Conservation (phyloP, 1,139 yeast genomes). For the Magnusiomyces clavatus region DNA sequence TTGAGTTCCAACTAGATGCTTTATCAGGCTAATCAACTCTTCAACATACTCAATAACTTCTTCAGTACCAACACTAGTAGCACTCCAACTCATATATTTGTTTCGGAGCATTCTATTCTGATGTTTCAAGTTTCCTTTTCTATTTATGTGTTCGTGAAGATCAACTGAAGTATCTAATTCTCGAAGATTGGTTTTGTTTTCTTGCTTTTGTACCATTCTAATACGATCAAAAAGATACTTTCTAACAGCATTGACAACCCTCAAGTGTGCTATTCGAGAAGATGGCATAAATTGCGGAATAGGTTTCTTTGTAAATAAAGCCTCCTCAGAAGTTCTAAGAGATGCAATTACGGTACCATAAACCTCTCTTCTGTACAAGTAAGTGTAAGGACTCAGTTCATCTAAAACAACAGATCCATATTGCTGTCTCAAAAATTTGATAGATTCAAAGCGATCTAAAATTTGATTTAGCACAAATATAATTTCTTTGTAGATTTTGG, state of each 20-base stretch:
- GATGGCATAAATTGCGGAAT: constrained; percentile 45
- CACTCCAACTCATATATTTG: constrained; percentile 44
- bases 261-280: constrained; percentile 40
- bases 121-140: constrained; percentile 10
- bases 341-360: constrained; percentile 35
- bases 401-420: constrained; percentile 43
- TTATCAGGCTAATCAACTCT: constrained; percentile 37
- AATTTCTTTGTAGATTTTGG: constrained; percentile 37
- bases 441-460: constrained; percentile 42
- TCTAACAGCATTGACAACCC: constrained; percentile 39
- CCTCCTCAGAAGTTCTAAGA: constrained; percentile 38
- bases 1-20: constrained; percentile 40
- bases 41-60: constrained; percentile 44
- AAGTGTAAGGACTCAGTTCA: constrained; percentile 36
- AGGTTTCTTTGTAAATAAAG: constrained; percentile 38
- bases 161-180: not conserved
- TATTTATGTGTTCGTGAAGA: not conserved
- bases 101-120: constrained; percentile 28
- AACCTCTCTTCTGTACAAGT: constrained; percentile 40
- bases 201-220: not conserved
- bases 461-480: constrained; percentile 41
- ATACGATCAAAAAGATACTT: constrained; percentile 23
- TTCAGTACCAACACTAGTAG: constrained; percentile 41
- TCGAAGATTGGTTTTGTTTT: constrained; percentile 4
- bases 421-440: constrained; percentile 36